Base-by-base conservation (phyloP, 352 stramenopile genomes). In the Phytophthora multivora region DNA sequence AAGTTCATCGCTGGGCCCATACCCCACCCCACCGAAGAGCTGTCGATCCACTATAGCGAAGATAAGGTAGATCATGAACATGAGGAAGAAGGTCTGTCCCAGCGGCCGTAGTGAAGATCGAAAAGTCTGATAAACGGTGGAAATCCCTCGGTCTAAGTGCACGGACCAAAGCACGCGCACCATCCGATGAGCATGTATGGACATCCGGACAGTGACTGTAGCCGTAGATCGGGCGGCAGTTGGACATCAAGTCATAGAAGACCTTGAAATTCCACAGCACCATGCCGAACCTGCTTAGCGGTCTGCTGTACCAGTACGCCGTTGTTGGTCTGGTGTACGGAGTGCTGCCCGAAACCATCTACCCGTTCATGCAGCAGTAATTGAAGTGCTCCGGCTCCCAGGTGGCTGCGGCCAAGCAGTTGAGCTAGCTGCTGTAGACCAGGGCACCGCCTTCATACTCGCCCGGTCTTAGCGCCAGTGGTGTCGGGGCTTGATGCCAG, bases 51-150 rank as follows among this genome's bases (percentile, higher is more conserved):
- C 70, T n/a, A 89, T 78, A 13, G 84, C 81, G 38, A 91, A 93
- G 63, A 93, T 90, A 68, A 89, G 91, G 63, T 90, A 88, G 51
- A 91, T 86, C 71, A 88, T 83, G 50, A 88, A 80, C 51, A 93
- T 81, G 65, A 93, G 72, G 38, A 91, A 91, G 66, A 91, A 91
- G 51, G 90, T 90, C 66, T 93, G 79, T 12, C 63, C 78, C 39
- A 91, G 81, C 8, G 84, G 80, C 51, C 75, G 71, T 35, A 93
- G 57, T 10, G 78, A 89, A 5, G 81, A 80, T 13, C 81, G 72
- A 40, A 93, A 93, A 0, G 84, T 93, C 63, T 90, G 84, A 49
- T 89, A 93, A 19, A 93, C 79, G 1, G 82, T 80, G 59, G 88
- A 86, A 13, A 93, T 80, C 6, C 80, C 81, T 11, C 73, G 68